Evolutionary conservation across 345 rosid species (phyloP).

Genomic region (Hypericum androsaemum): DNA sequence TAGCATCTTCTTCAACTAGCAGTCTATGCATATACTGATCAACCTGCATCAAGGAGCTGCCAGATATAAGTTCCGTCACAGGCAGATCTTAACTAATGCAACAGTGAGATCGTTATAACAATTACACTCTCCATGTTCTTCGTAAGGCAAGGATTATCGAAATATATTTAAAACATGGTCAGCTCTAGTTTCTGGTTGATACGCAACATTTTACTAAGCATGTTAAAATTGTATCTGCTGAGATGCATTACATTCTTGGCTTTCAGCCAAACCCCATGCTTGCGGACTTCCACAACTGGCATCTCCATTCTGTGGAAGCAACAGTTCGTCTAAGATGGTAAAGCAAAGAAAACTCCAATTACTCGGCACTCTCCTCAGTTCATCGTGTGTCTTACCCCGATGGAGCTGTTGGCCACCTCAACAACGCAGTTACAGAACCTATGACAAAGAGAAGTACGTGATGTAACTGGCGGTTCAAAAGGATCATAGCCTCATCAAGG

Average conservation of each 20-base stretch:
- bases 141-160: too few species aligned
- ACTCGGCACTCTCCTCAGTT: background rate
- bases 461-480: slow-evolving; percentile 8
- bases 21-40: slow-evolving; percentile 73
- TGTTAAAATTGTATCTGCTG: slow-evolving; percentile 19
- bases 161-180: too few species aligned
- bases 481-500: background rate
- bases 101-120: background rate
- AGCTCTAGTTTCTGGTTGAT: too few species aligned
- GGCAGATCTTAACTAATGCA: slow-evolving; percentile 1
- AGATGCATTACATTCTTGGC: slow-evolving; percentile 65
- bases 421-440: slow-evolving; percentile 70
- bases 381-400: slow-evolving; percentile 43
- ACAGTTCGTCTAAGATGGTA: slow-evolving; percentile 13
- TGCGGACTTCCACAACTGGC: slow-evolving; percentile 81
- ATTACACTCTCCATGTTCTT: too few species aligned
- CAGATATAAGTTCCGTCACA: slow-evolving; percentile 12
- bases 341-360: slow-evolving; percentile 3
- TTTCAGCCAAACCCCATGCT: slow-evolving; percentile 76
- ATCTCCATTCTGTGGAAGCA: slow-evolving; percentile 64
- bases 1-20: slow-evolving; percentile 75
- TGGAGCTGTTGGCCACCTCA: slow-evolving; percentile 95
- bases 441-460: slow-evolving; percentile 9
- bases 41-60: slow-evolving; percentile 37
- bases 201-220: slow-evolving; percentile 7